phyloP scores from a whole-genome alignment of 2,329 filamentous ascomycete genomes.

The Fusarium sp. region DNA sequence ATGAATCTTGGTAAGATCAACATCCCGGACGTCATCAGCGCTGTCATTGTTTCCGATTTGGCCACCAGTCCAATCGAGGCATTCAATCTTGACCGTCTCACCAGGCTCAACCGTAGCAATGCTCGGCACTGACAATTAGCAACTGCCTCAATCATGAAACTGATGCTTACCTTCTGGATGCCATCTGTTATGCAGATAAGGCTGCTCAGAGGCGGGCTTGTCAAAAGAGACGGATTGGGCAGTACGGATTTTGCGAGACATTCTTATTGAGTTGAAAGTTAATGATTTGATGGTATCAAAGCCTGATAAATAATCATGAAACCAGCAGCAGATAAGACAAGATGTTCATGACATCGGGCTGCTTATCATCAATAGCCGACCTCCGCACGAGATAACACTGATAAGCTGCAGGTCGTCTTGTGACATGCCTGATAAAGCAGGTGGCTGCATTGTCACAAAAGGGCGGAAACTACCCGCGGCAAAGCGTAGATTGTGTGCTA shows the following conservation, averaged over 20 bases:
- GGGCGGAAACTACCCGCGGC: slow-evolving; percentile 34
- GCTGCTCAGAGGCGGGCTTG: slow-evolving; percentile 47
- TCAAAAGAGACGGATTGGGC: slow-evolving; percentile 49
- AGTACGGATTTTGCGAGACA: slow-evolving; percentile 48
- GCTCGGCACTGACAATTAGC: slow-evolving; percentile 75
- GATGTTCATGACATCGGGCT: neutral
- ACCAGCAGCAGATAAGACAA: slow-evolving; percentile 3
- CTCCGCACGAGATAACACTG: slow-evolving; percentile 37
- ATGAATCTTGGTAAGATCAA: slow-evolving; percentile 87
- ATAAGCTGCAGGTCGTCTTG: slow-evolving; percentile 36
- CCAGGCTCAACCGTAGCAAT: slow-evolving; percentile 81
- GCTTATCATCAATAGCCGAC: slow-evolving; percentile 22
- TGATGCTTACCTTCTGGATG: slow-evolving; percentile 82
- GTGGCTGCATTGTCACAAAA: slow-evolving; percentile 31
- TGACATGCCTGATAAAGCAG: slow-evolving; percentile 35
- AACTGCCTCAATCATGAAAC: neutral
- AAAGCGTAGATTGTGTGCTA: neutral
- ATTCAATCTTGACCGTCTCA: slow-evolving; percentile 95
- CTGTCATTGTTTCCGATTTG: slow-evolving; percentile 92
- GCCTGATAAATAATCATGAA: neutral
- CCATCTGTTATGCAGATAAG: slow-evolving; percentile 78
- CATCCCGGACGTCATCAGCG: slow-evolving; percentile 88
- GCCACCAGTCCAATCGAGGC: slow-evolving; percentile 86
- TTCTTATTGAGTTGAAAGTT: neutral
- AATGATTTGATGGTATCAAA: neutral